phyloP scores from a whole-genome alignment of 441 rosid species.

The Adansonia gregorii region DNA sequence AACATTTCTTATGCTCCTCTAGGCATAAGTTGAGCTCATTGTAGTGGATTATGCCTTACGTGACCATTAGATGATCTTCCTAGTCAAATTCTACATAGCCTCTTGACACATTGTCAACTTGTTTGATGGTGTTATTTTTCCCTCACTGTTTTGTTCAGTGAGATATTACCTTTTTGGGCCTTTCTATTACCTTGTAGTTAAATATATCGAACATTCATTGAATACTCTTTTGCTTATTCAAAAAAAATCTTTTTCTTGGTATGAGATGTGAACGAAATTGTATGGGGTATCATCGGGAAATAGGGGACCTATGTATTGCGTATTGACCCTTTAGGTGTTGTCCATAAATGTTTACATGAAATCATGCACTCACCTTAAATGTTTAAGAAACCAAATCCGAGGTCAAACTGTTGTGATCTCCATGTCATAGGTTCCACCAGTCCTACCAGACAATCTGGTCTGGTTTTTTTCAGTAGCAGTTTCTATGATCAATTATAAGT shows the following conservation, averaged over 20 bases:
- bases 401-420: no score
- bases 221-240: not conserved
- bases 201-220: not conserved
- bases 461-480: not conserved
- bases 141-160: not conserved
- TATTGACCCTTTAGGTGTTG: not conserved
- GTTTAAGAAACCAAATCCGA: not conserved
- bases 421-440: no score
- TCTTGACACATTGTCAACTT: not conserved
- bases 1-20: not conserved
- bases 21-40: not conserved
- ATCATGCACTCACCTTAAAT: not conserved
- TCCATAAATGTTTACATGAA: not conserved
- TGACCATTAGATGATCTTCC: not conserved
- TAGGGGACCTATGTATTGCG: not conserved
- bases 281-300: not conserved
- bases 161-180: not conserved
- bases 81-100: not conserved
- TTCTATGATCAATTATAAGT: not conserved
- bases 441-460: no score
- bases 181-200: not conserved
- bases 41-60: not conserved
- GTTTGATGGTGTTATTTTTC: not conserved
- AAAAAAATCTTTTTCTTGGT: not conserved
- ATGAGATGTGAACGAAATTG: not conserved